Evolutionary conservation across 257 asterid species (phyloP).

Genomic region (Sherardia arvensis): DNA sequence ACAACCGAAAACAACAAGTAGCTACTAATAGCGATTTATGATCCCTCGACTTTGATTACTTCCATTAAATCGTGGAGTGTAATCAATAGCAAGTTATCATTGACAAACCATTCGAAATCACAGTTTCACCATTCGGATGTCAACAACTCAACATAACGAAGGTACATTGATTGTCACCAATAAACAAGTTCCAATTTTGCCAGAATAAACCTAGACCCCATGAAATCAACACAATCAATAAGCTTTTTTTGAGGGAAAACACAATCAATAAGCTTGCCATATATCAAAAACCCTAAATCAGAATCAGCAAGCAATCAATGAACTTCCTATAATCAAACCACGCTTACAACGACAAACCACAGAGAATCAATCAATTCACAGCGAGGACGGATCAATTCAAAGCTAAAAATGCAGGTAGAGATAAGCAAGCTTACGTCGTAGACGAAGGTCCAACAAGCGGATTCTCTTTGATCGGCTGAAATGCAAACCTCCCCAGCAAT

Average conservation of each 20-base stretch:
- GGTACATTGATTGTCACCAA: not conserved
- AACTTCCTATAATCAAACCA: no score
- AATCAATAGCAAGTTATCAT: not conserved
- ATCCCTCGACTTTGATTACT: not conserved
- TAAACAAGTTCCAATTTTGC: not conserved
- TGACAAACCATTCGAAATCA: not conserved
- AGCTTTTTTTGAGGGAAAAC: no score
- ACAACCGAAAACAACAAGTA: not conserved
- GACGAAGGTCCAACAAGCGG: slow-evolving; percentile 95
- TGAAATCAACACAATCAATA: not conserved
- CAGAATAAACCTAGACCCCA: not conserved
- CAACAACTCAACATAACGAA: not conserved
- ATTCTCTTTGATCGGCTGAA: slow-evolving; percentile 84
- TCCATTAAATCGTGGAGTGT: not conserved
- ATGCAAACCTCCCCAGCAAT: slow-evolving; percentile 66
- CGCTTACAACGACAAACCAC: not conserved
- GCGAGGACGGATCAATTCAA: not conserved
- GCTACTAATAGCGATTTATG: not conserved
- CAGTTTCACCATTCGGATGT: no score
- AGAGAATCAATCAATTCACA: no score
- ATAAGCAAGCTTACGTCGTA: slow-evolving; percentile 59
- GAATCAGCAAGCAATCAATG: not conserved
- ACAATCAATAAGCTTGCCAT: not conserved
- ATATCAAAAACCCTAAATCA: not conserved
- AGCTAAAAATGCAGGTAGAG: not conserved